Evolutionary conservation across 345 rosid genomes (phyloP).

Genomic region (Eucalyptus albens): DNA sequence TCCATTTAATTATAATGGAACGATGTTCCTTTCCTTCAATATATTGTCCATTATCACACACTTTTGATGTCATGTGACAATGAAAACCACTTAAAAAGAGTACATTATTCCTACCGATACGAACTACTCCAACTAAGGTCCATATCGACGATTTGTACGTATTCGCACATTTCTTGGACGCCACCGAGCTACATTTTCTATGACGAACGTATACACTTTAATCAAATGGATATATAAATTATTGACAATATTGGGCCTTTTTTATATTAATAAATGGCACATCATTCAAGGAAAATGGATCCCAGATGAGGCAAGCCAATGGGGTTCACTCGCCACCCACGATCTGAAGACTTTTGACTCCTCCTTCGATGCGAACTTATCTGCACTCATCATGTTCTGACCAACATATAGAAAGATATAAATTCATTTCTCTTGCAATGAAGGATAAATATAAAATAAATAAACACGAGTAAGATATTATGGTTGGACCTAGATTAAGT

Average conservation of each 20-base stretch:
- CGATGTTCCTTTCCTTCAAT: background rate
- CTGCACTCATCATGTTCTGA: background rate
- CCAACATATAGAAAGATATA: background rate
- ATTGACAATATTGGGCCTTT: background rate
- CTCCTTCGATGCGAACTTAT: background rate
- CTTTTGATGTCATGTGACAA: background rate
- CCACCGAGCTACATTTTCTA: background rate
- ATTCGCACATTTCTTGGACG: background rate
- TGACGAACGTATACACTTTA: background rate
- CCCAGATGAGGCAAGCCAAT: background rate
- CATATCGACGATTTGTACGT: background rate
- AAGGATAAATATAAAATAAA: background rate
- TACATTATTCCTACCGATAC: background rate
- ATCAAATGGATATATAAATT: background rate
- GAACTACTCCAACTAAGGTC: background rate
- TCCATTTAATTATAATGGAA: background rate
- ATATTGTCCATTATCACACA: background rate
- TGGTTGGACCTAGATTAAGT: background rate
- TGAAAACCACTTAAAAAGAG: background rate
- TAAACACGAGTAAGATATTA: background rate
- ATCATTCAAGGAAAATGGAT: background rate
- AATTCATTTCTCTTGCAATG: background rate
- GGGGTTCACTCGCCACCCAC: background rate
- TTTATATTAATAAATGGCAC: background rate
- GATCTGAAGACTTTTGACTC: background rate